phyloP scores from a whole-genome alignment of 768 basidiomycete species.

The Mycena sanguinolenta region DNA sequence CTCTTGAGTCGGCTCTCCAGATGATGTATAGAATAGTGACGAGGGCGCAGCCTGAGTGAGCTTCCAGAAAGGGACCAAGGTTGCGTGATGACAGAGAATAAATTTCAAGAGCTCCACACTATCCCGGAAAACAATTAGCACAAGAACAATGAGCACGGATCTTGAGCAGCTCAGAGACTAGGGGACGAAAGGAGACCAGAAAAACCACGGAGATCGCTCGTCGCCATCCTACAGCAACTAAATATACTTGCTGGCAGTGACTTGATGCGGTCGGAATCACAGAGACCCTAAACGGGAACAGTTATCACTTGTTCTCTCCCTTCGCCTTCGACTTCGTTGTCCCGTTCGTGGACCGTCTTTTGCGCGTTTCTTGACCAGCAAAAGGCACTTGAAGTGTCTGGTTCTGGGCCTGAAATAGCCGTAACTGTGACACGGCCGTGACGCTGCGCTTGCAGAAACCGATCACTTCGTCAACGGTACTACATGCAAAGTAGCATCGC shows the following conservation, averaged over 20 bases:
- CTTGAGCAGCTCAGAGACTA: too few relatives aligned
- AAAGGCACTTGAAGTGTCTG: constrained; percentile 12
- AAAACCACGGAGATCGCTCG: not conserved
- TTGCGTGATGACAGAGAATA: too few relatives aligned
- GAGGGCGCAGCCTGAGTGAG: too few relatives aligned
- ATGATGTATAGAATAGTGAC: too few relatives aligned
- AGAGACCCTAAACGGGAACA: not conserved
- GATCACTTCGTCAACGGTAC: not conserved
- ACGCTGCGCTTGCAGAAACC: not conserved
- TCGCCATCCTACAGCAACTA: not conserved
- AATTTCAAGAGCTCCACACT: too few relatives aligned
- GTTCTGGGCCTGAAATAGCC: too few relatives aligned
- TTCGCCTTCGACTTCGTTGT: constrained; percentile 5
- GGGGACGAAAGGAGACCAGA: too few relatives aligned
- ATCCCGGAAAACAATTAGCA: too few relatives aligned
- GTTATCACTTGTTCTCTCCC: not conserved
- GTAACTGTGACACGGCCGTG: not conserved
- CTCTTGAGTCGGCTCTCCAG: too few relatives aligned
- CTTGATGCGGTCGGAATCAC: constrained; percentile 8
- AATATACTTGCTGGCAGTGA: not conserved
- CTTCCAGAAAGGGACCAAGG: too few relatives aligned
- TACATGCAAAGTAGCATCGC: constrained; percentile 6
- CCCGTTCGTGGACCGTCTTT: not conserved
- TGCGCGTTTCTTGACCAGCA: not conserved
- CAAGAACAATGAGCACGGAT: too few relatives aligned